Conservation (phyloP, 805 yeast genomes). For the Pichia pseudocactophila region DNA sequence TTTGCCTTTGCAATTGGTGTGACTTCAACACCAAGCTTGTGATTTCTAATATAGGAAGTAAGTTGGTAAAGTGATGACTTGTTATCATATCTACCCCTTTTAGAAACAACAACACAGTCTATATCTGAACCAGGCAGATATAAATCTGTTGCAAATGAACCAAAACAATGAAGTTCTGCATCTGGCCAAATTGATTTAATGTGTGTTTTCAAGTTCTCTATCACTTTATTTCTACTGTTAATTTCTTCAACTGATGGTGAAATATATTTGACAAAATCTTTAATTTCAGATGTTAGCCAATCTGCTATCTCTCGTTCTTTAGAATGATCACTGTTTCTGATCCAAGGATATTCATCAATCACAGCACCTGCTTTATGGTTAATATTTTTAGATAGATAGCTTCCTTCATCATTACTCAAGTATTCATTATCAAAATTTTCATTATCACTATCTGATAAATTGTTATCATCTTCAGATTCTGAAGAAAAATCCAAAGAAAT, state of each 20-base stretch:
- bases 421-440: slow-evolving; percentile 27
- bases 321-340: slow-evolving; percentile 67
- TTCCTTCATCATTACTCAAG: slow-evolving; percentile 36
- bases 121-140: slow-evolving; percentile 94
- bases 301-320: slow-evolving; percentile 70
- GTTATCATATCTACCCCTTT: slow-evolving; percentile 47
- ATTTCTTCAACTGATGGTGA: slow-evolving; percentile 79
- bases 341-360: slow-evolving; percentile 57
- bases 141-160: slow-evolving; percentile 88
- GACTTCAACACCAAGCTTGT: slow-evolving; percentile 56
- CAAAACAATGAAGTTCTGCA: slow-evolving; percentile 78
- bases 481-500: slow-evolving; percentile 47
- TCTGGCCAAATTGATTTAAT: slow-evolving; percentile 61
- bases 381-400: slow-evolving; percentile 21
- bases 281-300: slow-evolving; percentile 80
- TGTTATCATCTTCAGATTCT: slow-evolving; percentile 30
- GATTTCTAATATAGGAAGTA: slow-evolving; percentile 56
- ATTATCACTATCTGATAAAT: slow-evolving; percentile 27
- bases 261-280: slow-evolving; percentile 74
- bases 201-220: slow-evolving; percentile 46
- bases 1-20: slow-evolving; percentile 86
- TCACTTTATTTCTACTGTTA: slow-evolving; percentile 53
- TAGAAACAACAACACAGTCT: slow-evolving; percentile 79
- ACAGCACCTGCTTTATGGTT: slow-evolving; percentile 22
- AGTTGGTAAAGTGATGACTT: slow-evolving; percentile 63